These are phyloP conservation scores for Teratosphaeria nubilosa DNA, from an alignment of 2,329 filamentous ascomycete genomes.

Conservation along the genomic window DNA sequence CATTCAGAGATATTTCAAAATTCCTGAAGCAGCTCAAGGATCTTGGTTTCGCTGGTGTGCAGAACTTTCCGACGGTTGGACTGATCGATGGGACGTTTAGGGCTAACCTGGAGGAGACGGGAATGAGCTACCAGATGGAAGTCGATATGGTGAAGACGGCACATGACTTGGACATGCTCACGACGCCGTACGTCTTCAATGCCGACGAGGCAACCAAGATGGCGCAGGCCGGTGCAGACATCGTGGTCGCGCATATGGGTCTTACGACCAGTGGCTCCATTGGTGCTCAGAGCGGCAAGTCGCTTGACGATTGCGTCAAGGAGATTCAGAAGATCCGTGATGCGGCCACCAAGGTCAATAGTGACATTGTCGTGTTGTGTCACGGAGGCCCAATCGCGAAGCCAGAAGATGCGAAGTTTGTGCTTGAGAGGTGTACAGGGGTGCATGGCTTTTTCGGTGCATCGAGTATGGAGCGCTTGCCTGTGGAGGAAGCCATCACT, in stretches of 20 bases:
- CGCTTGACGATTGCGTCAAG: constrained; percentile 53
- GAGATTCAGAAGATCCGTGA: constrained; percentile 55
- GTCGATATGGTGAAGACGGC: constrained; percentile 57
- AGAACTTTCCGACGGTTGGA: constrained; percentile 66
- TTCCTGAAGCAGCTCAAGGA: constrained; percentile 52
- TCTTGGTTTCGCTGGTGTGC: constrained; percentile 57
- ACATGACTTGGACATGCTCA: constrained; percentile 50
- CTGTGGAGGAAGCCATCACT: constrained; percentile 57
- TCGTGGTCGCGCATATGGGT: constrained; percentile 60
- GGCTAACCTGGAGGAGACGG: constrained; percentile 59
- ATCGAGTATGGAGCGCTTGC: constrained; percentile 59
- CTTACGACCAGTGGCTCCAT: constrained; percentile 54
- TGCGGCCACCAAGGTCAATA: constrained; percentile 45
- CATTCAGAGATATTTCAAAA: constrained; percentile 51
- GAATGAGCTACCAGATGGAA: constrained; percentile 58
- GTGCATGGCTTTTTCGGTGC: constrained; percentile 66
- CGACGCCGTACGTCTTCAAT: constrained; percentile 61
- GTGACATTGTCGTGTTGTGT: constrained; percentile 55
- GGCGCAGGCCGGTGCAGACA: constrained; percentile 54
- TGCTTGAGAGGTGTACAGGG: constrained; percentile 50
- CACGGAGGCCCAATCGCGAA: constrained; percentile 60
- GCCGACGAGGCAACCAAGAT: constrained; percentile 52
- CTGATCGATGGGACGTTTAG: constrained; percentile 60
- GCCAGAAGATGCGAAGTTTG: constrained; percentile 53
- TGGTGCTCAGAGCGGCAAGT: constrained; percentile 51